phyloP scores from a whole-genome alignment of 805 yeast species.

The Candida insectalens region DNA sequence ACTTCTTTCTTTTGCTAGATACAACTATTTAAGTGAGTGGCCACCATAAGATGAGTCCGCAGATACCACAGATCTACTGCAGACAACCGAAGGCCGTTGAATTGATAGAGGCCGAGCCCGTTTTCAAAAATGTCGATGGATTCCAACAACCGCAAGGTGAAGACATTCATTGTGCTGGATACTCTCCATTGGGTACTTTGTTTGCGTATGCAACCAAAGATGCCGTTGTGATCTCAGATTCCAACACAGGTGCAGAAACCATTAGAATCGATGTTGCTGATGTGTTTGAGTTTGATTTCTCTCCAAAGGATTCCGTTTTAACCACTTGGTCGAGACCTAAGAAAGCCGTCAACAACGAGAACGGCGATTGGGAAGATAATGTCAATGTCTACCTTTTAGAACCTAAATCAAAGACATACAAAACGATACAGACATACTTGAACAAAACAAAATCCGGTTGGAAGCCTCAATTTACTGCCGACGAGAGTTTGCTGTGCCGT shows the following conservation, averaged over 20 bases:
- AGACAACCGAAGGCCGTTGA: conserved; percentile 52
- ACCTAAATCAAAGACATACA: conserved; percentile 7
- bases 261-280: conserved; percentile 48
- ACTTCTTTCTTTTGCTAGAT: too few species aligned
- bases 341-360: conserved; percentile 42
- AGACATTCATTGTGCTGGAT: conserved; percentile 54
- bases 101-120: conserved; percentile 38
- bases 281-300: conserved; percentile 73
- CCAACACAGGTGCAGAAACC: conserved; percentile 39
- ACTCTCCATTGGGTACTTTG: conserved; percentile 57
- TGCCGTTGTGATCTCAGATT: conserved; percentile 45
- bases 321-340: conserved; percentile 88
- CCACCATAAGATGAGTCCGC: too few species aligned
- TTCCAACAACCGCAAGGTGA: conserved; percentile 29
- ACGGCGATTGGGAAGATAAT: conserved; percentile 71
- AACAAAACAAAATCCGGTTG: conserved; percentile 83
- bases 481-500: conserved; percentile 64
- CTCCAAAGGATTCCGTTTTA: conserved; percentile 78
- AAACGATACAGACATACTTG: conserved; percentile 40
- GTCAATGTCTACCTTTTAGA: conserved; percentile 63
- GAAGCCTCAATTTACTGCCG: conserved; percentile 84
- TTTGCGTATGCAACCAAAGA: conserved; percentile 69
- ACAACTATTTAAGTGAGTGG: too few species aligned
- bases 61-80: conserved; percentile 23
- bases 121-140: conserved; percentile 20